phyloP scores from a whole-genome alignment of 2,329 filamentous ascomycete genomes.

The Pezizomycotina sp. region DNA sequence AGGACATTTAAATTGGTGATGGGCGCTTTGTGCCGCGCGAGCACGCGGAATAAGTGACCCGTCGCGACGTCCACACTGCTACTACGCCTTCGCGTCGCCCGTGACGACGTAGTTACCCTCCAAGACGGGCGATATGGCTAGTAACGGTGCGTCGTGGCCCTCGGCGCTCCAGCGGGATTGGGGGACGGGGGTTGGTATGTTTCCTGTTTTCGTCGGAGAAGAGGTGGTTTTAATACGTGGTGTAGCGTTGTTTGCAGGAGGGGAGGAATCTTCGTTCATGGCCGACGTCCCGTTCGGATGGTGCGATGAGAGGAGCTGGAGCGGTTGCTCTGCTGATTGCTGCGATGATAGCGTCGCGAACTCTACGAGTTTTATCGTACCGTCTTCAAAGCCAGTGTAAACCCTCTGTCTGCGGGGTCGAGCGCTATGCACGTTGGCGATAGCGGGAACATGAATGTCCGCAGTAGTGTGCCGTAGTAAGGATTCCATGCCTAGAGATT shows the following conservation, averaged over 20 bases:
- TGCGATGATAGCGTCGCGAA: too few relatives aligned
- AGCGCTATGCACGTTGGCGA: conserved; percentile 55
- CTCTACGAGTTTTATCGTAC: conserved; percentile 63
- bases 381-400: conserved; percentile 71
- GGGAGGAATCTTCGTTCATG: too few relatives aligned
- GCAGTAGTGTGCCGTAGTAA: conserved; percentile 54
- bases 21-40: conserved; percentile 23
- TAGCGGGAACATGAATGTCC: conserved; percentile 66
- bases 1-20: not conserved
- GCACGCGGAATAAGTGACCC: conserved; percentile 22
- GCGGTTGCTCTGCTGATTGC: too few relatives aligned
- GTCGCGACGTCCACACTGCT: conserved; percentile 24
- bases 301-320: too few relatives aligned
- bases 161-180: conserved; percentile 19
- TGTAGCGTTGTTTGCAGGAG: too few relatives aligned
- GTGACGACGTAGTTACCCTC: conserved; percentile 24
- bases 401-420: conserved; percentile 67
- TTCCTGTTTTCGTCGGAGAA: conserved; percentile 15
- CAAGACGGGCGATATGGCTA: conserved; percentile 21
- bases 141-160: conserved; percentile 20
- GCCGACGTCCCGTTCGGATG: too few relatives aligned
- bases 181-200: conserved; percentile 12
- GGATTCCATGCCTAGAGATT: conserved; percentile 54
- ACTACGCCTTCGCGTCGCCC: conserved; percentile 23
- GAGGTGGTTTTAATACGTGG: conserved; percentile 17